These are phyloP conservation scores for Diaporthe caulivora DNA, from an alignment of 2,329 filamentous ascomycete species.

Conservation along the genomic window DNA sequence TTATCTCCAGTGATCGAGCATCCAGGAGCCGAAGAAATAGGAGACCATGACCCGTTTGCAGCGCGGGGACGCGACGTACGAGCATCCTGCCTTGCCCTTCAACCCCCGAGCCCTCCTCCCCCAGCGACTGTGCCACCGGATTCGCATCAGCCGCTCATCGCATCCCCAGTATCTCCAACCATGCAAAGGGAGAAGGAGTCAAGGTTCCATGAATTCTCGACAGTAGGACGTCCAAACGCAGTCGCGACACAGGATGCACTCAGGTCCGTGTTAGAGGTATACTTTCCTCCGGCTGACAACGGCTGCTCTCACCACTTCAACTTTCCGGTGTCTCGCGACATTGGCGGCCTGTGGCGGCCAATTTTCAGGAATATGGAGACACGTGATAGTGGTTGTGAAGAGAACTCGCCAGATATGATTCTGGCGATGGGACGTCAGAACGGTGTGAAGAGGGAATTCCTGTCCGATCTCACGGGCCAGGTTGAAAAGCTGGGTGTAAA, in stretches of 20 bases:
- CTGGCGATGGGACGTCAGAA: constrained; percentile 70
- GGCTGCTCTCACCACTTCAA: constrained; percentile 60
- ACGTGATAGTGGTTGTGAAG: constrained; percentile 45
- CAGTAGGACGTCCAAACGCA: constrained; percentile 58
- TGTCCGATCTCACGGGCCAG: constrained; percentile 60
- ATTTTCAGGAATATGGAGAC: constrained; percentile 59
- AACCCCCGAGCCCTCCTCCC: constrained; percentile 44
- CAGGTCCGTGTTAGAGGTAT: constrained; percentile 62
- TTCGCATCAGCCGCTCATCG: constrained; percentile 55
- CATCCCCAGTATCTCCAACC: constrained; percentile 54
- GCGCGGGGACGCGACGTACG: constrained; percentile 2
- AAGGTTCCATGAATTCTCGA: constrained; percentile 60
- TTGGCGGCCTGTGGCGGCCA: constrained; percentile 65
- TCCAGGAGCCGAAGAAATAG: constrained; percentile 42
- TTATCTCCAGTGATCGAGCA: constrained; percentile 31
- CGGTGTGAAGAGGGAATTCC: constrained; percentile 64
- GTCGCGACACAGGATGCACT: constrained; percentile 69
- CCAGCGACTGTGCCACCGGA: constrained; percentile 41
- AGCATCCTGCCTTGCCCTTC: constrained; percentile 26
- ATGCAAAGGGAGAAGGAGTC: constrained; percentile 43
- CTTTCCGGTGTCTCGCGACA: constrained; percentile 61
- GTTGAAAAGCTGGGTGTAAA: constrained; percentile 68
- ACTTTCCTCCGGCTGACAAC: constrained; percentile 62
- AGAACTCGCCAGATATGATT: constrained; percentile 66
- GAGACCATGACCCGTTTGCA: constrained; percentile 64